Base-by-base conservation (phyloP, 768 basidiomycete genomes). In the Aureoboletus auriporus region DNA sequence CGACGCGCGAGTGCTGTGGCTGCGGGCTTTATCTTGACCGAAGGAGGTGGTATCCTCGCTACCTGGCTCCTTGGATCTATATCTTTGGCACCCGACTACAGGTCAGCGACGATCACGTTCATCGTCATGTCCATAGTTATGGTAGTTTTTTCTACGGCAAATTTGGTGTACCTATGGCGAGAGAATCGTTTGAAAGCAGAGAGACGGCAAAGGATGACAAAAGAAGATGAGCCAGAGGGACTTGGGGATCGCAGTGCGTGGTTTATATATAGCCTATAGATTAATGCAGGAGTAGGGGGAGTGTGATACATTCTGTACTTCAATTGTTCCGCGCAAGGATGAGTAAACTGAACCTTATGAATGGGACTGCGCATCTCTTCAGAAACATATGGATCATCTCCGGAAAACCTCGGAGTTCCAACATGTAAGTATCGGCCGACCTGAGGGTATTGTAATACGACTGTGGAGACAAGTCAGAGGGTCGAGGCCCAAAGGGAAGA, bases 1-100 rank as follows among this genome's bases (percentile, higher is more conserved):
- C 69, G 80, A 29, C 75, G 83, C 6, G 83, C 82, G 2, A 82
- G 82, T 1, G 70, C 75, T 23, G 72, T 84, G 41, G 82, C 80
- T 10, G 66, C 82, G n/a, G 69, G 71, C 1, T 78, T 79, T 49
- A 78, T 75, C 50, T 69, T 76, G 70, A 77, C 75, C 13, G 82
- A 84, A 56, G 63, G 69, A 0, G 80, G 81, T 1, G 79, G 79
- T 2, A 82, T 84, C 46, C 74, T 84, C 16, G 71, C 76, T 4
- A 83, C 80, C 0, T 84, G 82, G 82, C 71, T 83, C 4, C 61
- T 82, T 20, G 81, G 79, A 10, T 56, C 56, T 2, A 58, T 82
- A 3, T 80, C 78, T 6, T 63, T 74, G 0, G 68, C 73, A 0
- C 81, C 81, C 3, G 49, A 68, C n/a, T 83, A 82, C 53, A 72